Conservation (phyloP, 176 grass and related monocot genomes). For the Cenchrus americanus region DNA sequence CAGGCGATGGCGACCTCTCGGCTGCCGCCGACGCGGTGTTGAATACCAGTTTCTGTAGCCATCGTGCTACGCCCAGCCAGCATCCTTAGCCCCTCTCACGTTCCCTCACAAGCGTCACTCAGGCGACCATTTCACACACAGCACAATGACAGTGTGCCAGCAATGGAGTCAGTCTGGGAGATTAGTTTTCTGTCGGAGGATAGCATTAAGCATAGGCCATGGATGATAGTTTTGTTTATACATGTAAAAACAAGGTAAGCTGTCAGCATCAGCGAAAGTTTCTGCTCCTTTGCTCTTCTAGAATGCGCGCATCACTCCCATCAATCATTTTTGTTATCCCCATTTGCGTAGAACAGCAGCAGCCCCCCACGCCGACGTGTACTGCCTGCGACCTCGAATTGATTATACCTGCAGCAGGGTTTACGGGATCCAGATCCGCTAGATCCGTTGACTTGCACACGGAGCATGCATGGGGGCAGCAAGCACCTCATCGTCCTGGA, state of each 20-base stretch:
- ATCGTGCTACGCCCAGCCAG: neutral
- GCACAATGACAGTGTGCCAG: slow-evolving; percentile 7
- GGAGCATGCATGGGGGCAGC: neutral
- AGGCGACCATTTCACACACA: neutral
- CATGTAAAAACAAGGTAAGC: neutral
- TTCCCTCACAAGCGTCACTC: neutral
- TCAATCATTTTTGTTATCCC: slow-evolving; percentile 13
- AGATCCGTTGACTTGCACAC: neutral
- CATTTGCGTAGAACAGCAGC: neutral
- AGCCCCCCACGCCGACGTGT: neutral
- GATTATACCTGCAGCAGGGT: neutral
- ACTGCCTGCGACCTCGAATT: neutral
- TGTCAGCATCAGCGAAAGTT: neutral
- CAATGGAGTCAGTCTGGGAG: neutral
- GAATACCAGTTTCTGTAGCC: slow-evolving; percentile 11
- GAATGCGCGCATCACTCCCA: neutral
- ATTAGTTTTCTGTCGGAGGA: neutral
- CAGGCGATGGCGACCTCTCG: slow-evolving; percentile 12
- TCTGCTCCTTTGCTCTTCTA: neutral
- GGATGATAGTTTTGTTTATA: neutral
- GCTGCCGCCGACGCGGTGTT: slow-evolving; percentile 22
- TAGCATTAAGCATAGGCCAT: neutral
- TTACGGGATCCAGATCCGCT: neutral
- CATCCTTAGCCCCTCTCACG: slow-evolving; percentile 13
- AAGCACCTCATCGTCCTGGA: no score